Conservation (phyloP, 2,329 filamentous ascomycete genomes). For the Ophiostoma pallidulum region DNA sequence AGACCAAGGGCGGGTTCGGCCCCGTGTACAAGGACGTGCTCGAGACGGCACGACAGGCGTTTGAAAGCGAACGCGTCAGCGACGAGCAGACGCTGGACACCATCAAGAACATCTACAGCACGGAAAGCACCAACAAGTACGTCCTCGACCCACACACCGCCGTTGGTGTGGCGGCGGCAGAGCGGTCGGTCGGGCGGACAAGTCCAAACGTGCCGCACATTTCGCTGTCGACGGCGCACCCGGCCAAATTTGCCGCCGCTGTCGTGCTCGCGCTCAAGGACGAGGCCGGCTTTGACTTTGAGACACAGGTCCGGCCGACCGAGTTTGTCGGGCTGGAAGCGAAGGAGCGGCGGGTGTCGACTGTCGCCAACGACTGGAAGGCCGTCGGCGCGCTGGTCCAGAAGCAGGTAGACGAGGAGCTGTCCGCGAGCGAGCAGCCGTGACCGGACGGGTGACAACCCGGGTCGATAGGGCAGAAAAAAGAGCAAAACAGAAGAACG, state of each 20-base stretch:
- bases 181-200: conserved; percentile 54
- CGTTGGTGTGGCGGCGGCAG: conserved; percentile 70
- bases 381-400: conserved; percentile 67
- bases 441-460: neutral
- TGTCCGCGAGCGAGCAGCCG: conserved; percentile 22
- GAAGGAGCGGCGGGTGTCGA: conserved; percentile 63
- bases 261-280: conserved; percentile 70
- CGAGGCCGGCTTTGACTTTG: conserved; percentile 65
- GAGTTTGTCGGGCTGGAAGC: conserved; percentile 75
- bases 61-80: conserved; percentile 69
- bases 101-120: conserved; percentile 46
- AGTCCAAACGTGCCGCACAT: conserved; percentile 56
- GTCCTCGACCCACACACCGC: conserved; percentile 90
- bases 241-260: conserved; percentile 84
- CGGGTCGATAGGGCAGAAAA: too few relatives aligned
- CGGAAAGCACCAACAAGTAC: conserved; percentile 40
- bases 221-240: conserved; percentile 85
- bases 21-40: conserved; percentile 68
- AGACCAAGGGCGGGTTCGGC: conserved; percentile 69
- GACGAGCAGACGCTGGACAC: conserved; percentile 59
- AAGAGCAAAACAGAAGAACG: too few relatives aligned
- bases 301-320: conserved; percentile 61
- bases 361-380: conserved; percentile 62
- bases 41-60: conserved; percentile 58
- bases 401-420: conserved; percentile 59